Evolutionary conservation across 2,329 filamentous ascomycete genomes (phyloP), one percentile per base, ranked within the genome.

Genomic region (Ophiocordyceps camponoti-rufipedis): DNA sequence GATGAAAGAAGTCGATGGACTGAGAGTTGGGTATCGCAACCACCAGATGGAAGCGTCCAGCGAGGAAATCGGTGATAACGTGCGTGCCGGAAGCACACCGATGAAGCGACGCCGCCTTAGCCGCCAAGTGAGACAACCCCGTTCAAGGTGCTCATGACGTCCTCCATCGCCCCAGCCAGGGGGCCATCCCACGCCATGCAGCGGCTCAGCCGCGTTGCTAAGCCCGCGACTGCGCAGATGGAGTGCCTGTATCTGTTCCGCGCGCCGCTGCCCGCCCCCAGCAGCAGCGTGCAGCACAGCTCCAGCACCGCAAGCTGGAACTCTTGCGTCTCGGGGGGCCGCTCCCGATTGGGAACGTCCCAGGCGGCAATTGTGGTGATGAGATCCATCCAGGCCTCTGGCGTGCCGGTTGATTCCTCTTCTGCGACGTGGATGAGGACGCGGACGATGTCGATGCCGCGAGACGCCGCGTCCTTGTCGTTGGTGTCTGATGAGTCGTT

Each of bases 351-450:
- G 11, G 68, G 59, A 0, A 64, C 54, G 41, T 66, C 54, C 66
- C 68, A 71, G 4, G 66, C 69, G 2, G 74, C 69, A 1, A 72
- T 65, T 1, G 57, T 55, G 2, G 69, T 74, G 32, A 79, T 64
- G 8, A 72, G 50, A 32, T 66, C 63, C 67, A 80, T 72, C 75
- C 76, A 79, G 2, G 66, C 65, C 50, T 78, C 74, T 7, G 62
- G 59, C 9, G 66, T 64, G 14, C 63, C 65, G 0, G 60, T 57
- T 1, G 56, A 54, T 50, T 70, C 66, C 32, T 61, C 57, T 52
- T 78, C 73, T 2, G 67, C 63, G 7, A 78, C 56, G 2, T 66
- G 63, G 13, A 77, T 61, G 5, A 82, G 59, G 2, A 78, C 58
- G 1, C 74, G 67, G 11, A 78, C 66, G 39, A 77, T 68, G 48